These are phyloP conservation scores for Trichoderma endophyticum DNA, from an alignment of 2,329 filamentous ascomycete species.

Conservation along the genomic window DNA sequence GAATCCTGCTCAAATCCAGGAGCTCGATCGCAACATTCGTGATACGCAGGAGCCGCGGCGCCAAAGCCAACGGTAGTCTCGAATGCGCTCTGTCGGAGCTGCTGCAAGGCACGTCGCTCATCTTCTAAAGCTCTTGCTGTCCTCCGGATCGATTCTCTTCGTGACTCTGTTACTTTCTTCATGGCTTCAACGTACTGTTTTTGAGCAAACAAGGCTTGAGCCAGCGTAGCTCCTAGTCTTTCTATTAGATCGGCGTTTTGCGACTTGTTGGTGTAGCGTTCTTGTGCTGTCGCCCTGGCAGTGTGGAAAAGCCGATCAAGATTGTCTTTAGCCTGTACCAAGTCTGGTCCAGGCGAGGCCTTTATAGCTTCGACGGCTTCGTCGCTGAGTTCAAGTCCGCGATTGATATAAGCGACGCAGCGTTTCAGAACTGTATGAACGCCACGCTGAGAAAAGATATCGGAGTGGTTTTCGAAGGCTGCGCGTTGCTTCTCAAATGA, in stretches of 20 bases:
- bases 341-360: not conserved
- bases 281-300: not conserved
- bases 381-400: conserved; percentile 7
- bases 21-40: conserved; percentile 17
- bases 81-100: conserved; percentile 19
- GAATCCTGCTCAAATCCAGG: conserved; percentile 3
- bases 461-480: conserved; percentile 7
- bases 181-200: not conserved
- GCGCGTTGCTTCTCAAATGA: not conserved
- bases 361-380: not conserved
- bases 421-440: conserved; percentile 3
- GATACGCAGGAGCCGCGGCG: conserved; percentile 18
- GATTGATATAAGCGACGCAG: conserved; percentile 8
- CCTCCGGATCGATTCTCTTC: not conserved
- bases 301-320: not conserved
- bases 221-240: not conserved
- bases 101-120: conserved; percentile 11
- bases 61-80: conserved; percentile 18
- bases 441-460: conserved; percentile 4
- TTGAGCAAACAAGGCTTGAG: not conserved
- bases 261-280: not conserved
- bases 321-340: not conserved
- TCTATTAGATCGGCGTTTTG: not conserved
- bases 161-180: conserved; percentile 7
- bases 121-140: conserved; percentile 15